These are phyloP conservation scores for Meyerozyma carpophila DNA, from an alignment of 1,139 yeast species.

Conservation along the genomic window DNA sequence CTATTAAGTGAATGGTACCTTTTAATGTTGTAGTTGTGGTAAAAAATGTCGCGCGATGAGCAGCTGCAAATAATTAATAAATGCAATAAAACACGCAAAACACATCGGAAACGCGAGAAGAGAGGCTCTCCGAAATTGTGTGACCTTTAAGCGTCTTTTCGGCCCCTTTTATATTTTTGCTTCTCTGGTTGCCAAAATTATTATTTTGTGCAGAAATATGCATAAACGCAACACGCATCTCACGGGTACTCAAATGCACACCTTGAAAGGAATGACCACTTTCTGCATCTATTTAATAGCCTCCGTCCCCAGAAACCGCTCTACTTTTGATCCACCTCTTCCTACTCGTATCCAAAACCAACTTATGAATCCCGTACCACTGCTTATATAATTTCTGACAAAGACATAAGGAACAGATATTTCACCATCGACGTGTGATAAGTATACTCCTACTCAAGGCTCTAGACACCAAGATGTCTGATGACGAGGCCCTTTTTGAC, in stretches of 20 bases:
- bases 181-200: no score
- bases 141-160: no score
- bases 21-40: not conserved
- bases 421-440: not conserved
- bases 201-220: no score
- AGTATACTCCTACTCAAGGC: not conserved
- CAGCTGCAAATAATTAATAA: not conserved
- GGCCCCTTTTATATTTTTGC: no score
- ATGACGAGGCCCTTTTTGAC: conserved; percentile 81
- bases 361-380: no score
- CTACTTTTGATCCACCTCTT: no score
- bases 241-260: not conserved
- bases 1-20: no score
- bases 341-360: no score
- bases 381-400: no score
- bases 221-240: not conserved
- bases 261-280: conserved; percentile 1
- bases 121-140: not conserved
- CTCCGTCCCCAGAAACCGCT: not conserved
- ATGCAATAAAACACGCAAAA: not conserved
- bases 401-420: not conserved
- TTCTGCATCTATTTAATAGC: not conserved
- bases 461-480: conserved; percentile 19
- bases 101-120: not conserved
- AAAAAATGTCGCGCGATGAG: conserved; percentile 2